Percentiles rank a stretch among this genome's conserved stretches.
phyloP scores from a whole-genome alignment of 73 alveolate genomes.

The Breviolum minutum region DNA sequence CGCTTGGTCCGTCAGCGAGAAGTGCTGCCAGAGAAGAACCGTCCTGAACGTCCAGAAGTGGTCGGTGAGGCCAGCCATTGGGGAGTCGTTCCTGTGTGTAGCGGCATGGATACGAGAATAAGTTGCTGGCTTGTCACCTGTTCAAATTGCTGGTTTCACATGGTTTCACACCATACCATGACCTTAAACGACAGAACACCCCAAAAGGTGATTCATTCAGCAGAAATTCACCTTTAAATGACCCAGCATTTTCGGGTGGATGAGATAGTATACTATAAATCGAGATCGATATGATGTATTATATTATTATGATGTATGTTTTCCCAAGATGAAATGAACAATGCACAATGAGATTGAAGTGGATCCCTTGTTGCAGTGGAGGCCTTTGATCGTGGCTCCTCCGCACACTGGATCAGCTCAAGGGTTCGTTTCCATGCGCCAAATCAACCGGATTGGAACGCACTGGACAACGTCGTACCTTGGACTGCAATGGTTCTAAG shows the following conservation, averaged over 20 bases:
- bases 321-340: too few relatives aligned
- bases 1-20: constrained; percentile 53
- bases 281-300: too few relatives aligned
- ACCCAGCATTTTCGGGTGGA: too few relatives aligned
- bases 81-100: too few relatives aligned
- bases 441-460: constrained; percentile 66
- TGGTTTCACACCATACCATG: not conserved
- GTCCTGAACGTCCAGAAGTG: not conserved
- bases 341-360: not conserved
- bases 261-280: too few relatives aligned
- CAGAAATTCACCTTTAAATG: too few relatives aligned
- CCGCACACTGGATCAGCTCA: constrained; percentile 39
- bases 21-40: not conserved
- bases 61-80: not conserved
- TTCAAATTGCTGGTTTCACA: not conserved
- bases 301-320: too few relatives aligned
- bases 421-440: constrained; percentile 74
- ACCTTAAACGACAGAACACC: too few relatives aligned
- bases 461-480: constrained; percentile 57
- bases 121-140: not conserved
- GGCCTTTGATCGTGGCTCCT: constrained; percentile 53
- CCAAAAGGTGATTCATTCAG: too few relatives aligned
- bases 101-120: too few relatives aligned
- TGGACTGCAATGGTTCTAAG: not conserved
- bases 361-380: not conserved